phyloP scores from a whole-genome alignment of 768 basidiomycete genomes.

The Lactarius akahatsu region DNA sequence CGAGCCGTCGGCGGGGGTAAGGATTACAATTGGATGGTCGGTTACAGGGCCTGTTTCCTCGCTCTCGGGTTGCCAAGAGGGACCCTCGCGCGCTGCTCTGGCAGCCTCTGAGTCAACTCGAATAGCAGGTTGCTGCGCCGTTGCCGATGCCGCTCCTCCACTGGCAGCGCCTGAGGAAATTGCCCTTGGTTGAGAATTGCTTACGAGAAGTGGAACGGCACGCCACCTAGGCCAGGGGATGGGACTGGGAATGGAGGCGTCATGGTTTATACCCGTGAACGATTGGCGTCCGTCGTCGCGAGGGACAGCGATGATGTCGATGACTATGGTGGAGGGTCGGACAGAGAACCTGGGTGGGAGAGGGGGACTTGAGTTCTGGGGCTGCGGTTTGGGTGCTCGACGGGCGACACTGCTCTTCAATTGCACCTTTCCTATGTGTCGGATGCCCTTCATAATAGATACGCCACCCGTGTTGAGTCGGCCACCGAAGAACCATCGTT shows the following conservation, averaged over 20 bases:
- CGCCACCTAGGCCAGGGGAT: not conserved
- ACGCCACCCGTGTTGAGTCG: constrained; percentile 10
- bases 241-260: not conserved
- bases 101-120: not conserved
- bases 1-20: not conserved
- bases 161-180: not conserved
- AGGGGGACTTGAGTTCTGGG: not conserved
- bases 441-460: constrained; percentile 9
- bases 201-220: not conserved
- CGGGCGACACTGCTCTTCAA: not conserved
- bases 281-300: not conserved
- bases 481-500: constrained; percentile 11
- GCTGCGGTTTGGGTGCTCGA: too few species aligned
- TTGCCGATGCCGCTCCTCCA: not conserved
- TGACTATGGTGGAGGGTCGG: not conserved
- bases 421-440: not conserved
- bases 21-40: not conserved
- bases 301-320: constrained; percentile 4
- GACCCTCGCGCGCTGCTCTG: not conserved
- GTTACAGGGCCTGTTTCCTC: not conserved
- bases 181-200: not conserved
- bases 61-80: not conserved
- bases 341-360: not conserved
- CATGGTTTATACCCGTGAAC: not conserved
- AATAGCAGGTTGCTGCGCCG: not conserved